Evolutionary conservation across 768 basidiomycete genomes (phyloP).

Genomic region (Hemileccinum impolitum): DNA sequence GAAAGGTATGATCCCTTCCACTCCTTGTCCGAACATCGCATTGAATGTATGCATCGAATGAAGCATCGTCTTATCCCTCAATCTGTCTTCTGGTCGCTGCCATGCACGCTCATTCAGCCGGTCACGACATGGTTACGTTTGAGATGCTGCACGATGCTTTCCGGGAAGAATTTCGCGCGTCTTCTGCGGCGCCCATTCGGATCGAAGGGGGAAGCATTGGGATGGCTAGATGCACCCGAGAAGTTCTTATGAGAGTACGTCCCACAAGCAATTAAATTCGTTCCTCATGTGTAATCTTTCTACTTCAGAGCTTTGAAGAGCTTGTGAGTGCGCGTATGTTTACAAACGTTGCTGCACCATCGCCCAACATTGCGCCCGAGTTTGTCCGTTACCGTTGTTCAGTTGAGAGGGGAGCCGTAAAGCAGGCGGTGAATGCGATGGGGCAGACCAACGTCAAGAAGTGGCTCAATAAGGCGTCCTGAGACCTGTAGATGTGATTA

Average conservation of each 20-base stretch:
- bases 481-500: constrained; percentile 17
- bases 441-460: constrained; percentile 73
- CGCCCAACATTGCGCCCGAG: constrained; percentile 53
- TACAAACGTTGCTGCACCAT: constrained; percentile 44
- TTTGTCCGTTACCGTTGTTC: constrained; percentile 75
- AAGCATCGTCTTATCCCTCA: constrained; percentile 74
- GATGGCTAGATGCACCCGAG: constrained; percentile 63
- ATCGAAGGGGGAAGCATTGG: constrained; percentile 72
- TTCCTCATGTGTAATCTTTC: constrained; percentile 2
- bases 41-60: constrained; percentile 1
- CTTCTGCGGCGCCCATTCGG: constrained; percentile 70
- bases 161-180: constrained; percentile 68
- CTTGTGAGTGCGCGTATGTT: constrained; percentile 60
- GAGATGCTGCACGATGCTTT: constrained; percentile 86
- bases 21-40: neutral
- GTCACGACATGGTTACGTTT: constrained; percentile 81
- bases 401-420: constrained; percentile 62
- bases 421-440: constrained; percentile 58
- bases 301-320: constrained; percentile 69
- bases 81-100: constrained; percentile 85
- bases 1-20: constrained; percentile 40
- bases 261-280: neutral
- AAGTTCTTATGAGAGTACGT: constrained; percentile 65
- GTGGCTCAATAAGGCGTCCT: constrained; percentile 62
- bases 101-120: constrained; percentile 70